Conservation (phyloP, 2,329 filamentous ascomycete species). For the Cytospora piceicola region DNA sequence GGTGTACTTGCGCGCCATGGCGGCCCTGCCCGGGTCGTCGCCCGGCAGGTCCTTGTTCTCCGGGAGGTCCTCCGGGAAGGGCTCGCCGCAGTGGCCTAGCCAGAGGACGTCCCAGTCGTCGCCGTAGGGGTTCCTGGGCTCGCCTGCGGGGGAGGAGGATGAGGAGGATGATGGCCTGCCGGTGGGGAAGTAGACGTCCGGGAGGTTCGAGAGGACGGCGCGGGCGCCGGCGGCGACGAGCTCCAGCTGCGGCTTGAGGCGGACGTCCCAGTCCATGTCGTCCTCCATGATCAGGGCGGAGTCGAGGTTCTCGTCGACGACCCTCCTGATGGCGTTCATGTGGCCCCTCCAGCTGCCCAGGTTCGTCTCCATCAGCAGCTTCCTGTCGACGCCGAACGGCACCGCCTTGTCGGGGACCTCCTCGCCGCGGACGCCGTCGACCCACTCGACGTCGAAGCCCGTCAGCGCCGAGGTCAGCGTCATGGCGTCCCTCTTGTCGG, state of each 20-base stretch:
- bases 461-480: slow-evolving; percentile 51
- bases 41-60: slow-evolving; percentile 21
- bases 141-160: slow-evolving; percentile 28
- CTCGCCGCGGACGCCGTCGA: slow-evolving; percentile 49
- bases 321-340: slow-evolving; percentile 42
- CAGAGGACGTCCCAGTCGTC: slow-evolving; percentile 57
- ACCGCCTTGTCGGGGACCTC: slow-evolving; percentile 43
- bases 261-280: slow-evolving; percentile 54
- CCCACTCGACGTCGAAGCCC: slow-evolving; percentile 49
- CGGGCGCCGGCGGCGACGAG: slow-evolving; percentile 28
- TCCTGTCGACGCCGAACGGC: slow-evolving; percentile 41
- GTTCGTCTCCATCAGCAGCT: slow-evolving; percentile 40
- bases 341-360: slow-evolving; percentile 48
- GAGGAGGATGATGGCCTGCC: slow-evolving; percentile 17
- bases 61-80: slow-evolving; percentile 36
- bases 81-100: slow-evolving; percentile 53
- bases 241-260: slow-evolving; percentile 44
- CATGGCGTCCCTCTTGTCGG: slow-evolving; percentile 56
- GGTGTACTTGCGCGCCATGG: slow-evolving; percentile 29
- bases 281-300: slow-evolving; percentile 52
- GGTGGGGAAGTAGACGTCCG: slow-evolving; percentile 24
- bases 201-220: slow-evolving; percentile 26
- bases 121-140: slow-evolving; percentile 43
- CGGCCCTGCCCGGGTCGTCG: slow-evolving; percentile 18
- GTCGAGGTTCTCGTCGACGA: slow-evolving; percentile 44